Evolutionary conservation across 768 basidiomycete genomes (phyloP).

Genomic region (Agrocybe praecox): DNA sequence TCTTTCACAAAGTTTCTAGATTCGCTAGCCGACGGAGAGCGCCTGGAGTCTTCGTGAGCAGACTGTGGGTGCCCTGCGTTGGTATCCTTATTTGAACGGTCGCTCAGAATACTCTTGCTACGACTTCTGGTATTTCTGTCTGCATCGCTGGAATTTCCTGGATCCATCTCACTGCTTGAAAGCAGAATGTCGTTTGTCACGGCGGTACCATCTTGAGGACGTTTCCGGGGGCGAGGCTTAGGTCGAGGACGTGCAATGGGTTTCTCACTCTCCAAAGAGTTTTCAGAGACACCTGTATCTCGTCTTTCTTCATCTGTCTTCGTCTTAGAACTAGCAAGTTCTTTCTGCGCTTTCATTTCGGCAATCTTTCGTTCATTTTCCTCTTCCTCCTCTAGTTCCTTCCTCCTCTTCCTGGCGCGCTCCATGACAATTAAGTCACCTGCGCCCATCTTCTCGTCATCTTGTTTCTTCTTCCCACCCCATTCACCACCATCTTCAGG

Average conservation of each 20-base stretch:
- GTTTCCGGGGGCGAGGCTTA: background rate
- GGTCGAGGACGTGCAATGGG: slow-evolving; percentile 8
- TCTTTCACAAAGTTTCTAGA: slow-evolving; percentile 7
- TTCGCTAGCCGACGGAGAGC: slow-evolving; percentile 21
- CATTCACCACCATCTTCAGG: slow-evolving; percentile 57
- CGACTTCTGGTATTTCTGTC: slow-evolving; percentile 9
- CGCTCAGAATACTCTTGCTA: slow-evolving; percentile 11
- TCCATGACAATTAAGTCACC: slow-evolving; percentile 58
- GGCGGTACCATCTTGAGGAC: background rate
- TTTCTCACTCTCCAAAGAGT: background rate
- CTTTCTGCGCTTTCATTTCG: slow-evolving; percentile 9
- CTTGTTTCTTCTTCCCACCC: slow-evolving; percentile 26
- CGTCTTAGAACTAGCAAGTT: too few species aligned
- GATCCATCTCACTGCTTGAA: background rate
- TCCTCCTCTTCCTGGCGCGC: slow-evolving; percentile 50
- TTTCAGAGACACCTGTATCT: slow-evolving; percentile 1
- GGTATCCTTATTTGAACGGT: slow-evolving; percentile 8
- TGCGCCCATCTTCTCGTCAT: slow-evolving; percentile 40
- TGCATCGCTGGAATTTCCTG: background rate
- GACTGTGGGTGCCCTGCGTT: slow-evolving; percentile 9
- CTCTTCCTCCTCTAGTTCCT: slow-evolving; percentile 50
- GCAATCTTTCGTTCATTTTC: slow-evolving; percentile 5
- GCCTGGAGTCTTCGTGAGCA: slow-evolving; percentile 11
- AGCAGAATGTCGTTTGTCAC: background rate
- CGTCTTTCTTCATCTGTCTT: slow-evolving; percentile 5